Evolutionary conservation across 2,329 filamentous ascomycete species (phyloP).

Genomic region (Geosmithia putterillii): DNA sequence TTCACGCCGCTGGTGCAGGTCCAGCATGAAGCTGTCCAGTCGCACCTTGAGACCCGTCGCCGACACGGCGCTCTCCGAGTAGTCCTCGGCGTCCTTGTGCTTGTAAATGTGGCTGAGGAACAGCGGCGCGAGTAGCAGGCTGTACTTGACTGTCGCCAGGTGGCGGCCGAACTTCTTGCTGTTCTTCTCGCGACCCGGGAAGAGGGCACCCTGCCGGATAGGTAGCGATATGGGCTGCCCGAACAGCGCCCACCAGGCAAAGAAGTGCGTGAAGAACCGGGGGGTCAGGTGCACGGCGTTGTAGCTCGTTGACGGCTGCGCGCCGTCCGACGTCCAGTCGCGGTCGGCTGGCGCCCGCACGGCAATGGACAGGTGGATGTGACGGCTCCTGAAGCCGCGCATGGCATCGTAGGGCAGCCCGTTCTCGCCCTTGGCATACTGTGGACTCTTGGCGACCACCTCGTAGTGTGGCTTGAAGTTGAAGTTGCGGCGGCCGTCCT

Average conservation of each 20-base stretch:
- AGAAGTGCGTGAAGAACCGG: conserved; percentile 97
- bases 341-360: conserved; percentile 77
- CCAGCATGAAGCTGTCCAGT: conserved; percentile 93
- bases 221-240: conserved; percentile 89
- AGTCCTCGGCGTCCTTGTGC: conserved; percentile 89
- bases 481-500: conserved; percentile 63
- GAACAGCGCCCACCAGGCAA: conserved; percentile 95
- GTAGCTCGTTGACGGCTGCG: conserved; percentile 76
- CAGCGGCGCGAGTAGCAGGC: conserved; percentile 77
- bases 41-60: conserved; percentile 95
- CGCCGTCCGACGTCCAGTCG: conserved; percentile 69
- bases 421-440: conserved; percentile 51
- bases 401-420: conserved; percentile 74
- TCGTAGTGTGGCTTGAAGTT: conserved; percentile 89
- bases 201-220: conserved; percentile 81
- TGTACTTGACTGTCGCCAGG: conserved; percentile 97
- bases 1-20: conserved; percentile 87
- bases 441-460: conserved; percentile 72
- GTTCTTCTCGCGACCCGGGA: conserved; percentile 86
- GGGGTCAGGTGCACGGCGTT: conserved; percentile 93
- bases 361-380: conserved; percentile 91
- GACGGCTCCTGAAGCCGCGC: conserved; percentile 86
- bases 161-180: conserved; percentile 98
- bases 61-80: conserved; percentile 62
- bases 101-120: conserved; percentile 98